These are phyloP conservation scores for Boletus reticuloceps DNA, from an alignment of 768 basidiomycete genomes.

Conservation along the genomic window DNA sequence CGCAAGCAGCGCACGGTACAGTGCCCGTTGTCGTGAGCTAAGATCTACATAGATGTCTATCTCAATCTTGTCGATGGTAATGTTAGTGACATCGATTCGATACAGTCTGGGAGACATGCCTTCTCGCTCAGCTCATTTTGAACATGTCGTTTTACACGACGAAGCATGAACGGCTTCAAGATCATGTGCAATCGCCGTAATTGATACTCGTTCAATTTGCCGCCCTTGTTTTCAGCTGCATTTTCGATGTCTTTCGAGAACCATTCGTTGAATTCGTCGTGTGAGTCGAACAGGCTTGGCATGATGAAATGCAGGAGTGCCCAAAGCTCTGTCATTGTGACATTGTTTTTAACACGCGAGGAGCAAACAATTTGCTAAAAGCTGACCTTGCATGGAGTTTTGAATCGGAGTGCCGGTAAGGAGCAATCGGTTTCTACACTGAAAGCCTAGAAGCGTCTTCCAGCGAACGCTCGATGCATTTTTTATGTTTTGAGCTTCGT, in stretches of 20 bases:
- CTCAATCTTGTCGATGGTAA: slow-evolving; percentile 84
- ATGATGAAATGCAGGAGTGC: slow-evolving; percentile 99
- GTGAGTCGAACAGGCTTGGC: slow-evolving; percentile 98
- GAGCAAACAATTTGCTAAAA: neutral
- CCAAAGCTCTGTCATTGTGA: slow-evolving; percentile 75
- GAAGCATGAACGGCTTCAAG: slow-evolving; percentile 97
- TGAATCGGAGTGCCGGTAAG: slow-evolving; percentile 98
- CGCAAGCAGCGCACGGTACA: slow-evolving; percentile 87
- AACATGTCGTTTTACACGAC: slow-evolving; percentile 97
- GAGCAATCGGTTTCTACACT: slow-evolving; percentile 91
- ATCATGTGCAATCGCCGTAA: slow-evolving; percentile 96
- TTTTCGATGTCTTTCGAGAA: slow-evolving; percentile 99
- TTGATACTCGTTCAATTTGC: slow-evolving; percentile 93
- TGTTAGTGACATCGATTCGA: slow-evolving; percentile 80
- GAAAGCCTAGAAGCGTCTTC: slow-evolving; percentile 95
- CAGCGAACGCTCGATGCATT: slow-evolving; percentile 93
- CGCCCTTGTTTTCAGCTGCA: slow-evolving; percentile 86
- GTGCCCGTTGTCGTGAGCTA: slow-evolving; percentile 84
- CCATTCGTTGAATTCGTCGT: slow-evolving; percentile 99
- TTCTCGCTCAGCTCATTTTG: slow-evolving; percentile 99
- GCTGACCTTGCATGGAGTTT: slow-evolving; percentile 96
- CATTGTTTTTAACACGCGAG: slow-evolving; percentile 3
- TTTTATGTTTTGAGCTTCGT: slow-evolving; percentile 99
- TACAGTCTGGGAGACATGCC: slow-evolving; percentile 41
- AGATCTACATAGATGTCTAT: slow-evolving; percentile 93